Evolutionary conservation across 1,284 basidiomycete genomes (phyloP).

Genomic region (Cutaneotrichosporon arboriforme): DNA sequence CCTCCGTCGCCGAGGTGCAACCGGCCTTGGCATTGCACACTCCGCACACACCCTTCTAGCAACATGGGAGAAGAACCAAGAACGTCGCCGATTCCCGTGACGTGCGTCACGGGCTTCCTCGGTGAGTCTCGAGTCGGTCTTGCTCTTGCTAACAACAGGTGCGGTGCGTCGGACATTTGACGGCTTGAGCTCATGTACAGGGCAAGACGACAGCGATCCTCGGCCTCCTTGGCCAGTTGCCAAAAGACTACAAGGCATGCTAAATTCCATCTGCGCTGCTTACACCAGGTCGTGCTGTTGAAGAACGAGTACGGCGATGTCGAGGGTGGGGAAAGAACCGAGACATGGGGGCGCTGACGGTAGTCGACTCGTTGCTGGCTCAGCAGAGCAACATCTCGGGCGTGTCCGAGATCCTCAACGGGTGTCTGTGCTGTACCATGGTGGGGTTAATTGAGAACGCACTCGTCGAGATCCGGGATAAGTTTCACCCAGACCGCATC

Average conservation of each 20-base stretch:
- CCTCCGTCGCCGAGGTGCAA: neutral
- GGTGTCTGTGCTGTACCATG: constrained; percentile 88
- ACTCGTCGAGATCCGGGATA: constrained; percentile 79
- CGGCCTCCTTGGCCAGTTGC: constrained; percentile 70
- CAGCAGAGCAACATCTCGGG: constrained; percentile 72
- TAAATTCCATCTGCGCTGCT: neutral
- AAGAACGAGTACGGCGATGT: constrained; percentile 55
- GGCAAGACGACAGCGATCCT: constrained; percentile 62
- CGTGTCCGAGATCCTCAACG: constrained; percentile 85
- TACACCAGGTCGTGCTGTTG: constrained; percentile 64
- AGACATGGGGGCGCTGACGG: neutral
- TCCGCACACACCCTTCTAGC: neutral
- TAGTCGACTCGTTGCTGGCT: constrained; percentile 81
- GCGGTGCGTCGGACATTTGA: constrained; percentile 25
- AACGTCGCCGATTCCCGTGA: constrained; percentile 59
- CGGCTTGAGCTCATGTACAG: constrained; percentile 18
- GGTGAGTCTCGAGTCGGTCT: constrained; percentile 11
- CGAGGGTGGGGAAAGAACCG: constrained; percentile 34
- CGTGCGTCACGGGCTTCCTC: constrained; percentile 74
- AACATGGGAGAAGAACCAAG: constrained; percentile 5
- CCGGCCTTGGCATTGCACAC: neutral
- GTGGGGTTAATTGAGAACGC: constrained; percentile 88
- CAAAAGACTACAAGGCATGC: constrained; percentile 60
- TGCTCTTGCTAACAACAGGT: neutral
- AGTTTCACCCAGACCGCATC: constrained; percentile 74